Conservation (phyloP, 2,329 filamentous ascomycete species). For the Cladosporium colombiae region DNA sequence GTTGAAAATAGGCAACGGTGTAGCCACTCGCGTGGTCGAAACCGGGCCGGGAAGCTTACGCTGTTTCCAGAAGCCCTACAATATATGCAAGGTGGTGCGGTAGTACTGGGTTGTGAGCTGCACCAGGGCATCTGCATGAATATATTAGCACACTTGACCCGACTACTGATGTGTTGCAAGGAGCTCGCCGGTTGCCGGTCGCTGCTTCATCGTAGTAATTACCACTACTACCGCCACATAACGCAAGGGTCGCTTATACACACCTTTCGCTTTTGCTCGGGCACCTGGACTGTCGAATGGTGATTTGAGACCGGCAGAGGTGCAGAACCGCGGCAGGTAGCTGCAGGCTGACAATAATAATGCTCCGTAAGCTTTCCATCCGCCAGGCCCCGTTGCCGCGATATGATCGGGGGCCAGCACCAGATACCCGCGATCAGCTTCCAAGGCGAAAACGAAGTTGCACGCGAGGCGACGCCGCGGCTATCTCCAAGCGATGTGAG, state of each 20-base stretch:
- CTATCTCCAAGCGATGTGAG: neutral
- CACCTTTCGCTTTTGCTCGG: neutral
- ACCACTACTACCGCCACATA: neutral
- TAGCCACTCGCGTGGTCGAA: neutral
- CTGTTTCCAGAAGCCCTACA: neutral
- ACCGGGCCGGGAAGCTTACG: neutral
- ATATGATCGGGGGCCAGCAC: neutral
- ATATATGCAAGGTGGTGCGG: neutral
- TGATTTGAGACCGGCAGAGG: neutral
- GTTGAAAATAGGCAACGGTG: constrained; percentile 3
- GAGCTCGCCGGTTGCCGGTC: neutral
- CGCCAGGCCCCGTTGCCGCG: neutral
- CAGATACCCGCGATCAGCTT: neutral
- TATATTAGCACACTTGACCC: neutral
- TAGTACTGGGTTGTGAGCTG: neutral
- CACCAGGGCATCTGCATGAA: neutral
- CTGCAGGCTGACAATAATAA: constrained; percentile 1
- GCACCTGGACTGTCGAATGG: neutral
- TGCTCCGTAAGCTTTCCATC: neutral
- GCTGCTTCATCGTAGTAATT: neutral
- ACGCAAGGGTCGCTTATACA: neutral
- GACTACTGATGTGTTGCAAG: neutral
- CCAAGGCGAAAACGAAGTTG: neutral
- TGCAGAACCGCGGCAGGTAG: neutral
- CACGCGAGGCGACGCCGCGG: neutral